A percentile compares a stretch with the other conserved stretches of the same genome.
These are phyloP conservation scores for Periconia macrospinosa DNA, from an alignment of 2,329 filamentous ascomycete species.

Conservation along the genomic window DNA sequence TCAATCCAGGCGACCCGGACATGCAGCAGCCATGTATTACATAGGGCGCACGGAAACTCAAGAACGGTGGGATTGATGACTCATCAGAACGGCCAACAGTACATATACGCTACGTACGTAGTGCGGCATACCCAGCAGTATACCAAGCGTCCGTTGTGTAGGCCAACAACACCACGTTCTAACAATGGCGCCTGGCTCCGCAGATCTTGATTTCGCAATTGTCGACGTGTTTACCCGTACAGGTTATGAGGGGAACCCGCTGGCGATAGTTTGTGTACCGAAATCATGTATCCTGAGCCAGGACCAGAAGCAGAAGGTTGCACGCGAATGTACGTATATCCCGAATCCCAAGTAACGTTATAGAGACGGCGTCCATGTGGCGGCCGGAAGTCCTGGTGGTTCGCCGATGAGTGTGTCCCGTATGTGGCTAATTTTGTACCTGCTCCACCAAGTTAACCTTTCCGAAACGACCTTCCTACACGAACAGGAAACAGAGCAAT, in stretches of 20 bases:
- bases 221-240: slow-evolving; percentile 54
- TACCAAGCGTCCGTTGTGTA: too few species aligned
- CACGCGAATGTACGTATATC: slow-evolving; percentile 47
- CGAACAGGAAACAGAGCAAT: slow-evolving; percentile 23
- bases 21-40: too few species aligned
- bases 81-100: not conserved
- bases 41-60: too few species aligned
- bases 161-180: too few species aligned
- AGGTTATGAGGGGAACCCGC: slow-evolving; percentile 56
- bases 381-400: too few species aligned
- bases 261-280: slow-evolving; percentile 58
- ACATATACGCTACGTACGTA: not conserved
- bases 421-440: too few species aligned
- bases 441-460: slow-evolving; percentile 50
- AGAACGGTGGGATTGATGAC: not conserved
- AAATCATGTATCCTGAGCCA: slow-evolving; percentile 43
- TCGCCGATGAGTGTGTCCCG: too few species aligned
- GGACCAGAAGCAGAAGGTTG: slow-evolving; percentile 56
- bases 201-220: slow-evolving; percentile 40
- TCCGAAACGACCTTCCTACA: slow-evolving; percentile 62
- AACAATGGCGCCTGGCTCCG: slow-evolving; percentile 10
- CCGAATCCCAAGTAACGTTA: too few species aligned
- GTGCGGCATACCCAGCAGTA: not conserved
- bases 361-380: too few species aligned
- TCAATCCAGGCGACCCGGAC: too few species aligned